Base-by-base conservation (phyloP, 371 early-diverging fungal genomes). In the Mucor indicus region DNA sequence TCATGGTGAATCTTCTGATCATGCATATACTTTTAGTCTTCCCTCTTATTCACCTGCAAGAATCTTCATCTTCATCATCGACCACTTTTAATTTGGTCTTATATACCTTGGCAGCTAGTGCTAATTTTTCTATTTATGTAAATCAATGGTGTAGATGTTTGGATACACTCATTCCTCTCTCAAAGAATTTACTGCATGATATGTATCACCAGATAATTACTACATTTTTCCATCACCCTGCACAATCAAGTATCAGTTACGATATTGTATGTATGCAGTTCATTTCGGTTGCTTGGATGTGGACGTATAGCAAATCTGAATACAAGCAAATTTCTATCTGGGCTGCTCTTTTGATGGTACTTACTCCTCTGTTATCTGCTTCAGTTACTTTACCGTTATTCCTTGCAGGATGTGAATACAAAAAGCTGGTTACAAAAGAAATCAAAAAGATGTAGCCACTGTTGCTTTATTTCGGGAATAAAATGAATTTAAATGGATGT, bases 401-500 rank as follows among this genome's bases (percentile, higher is more conserved):
- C 20, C 58, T 77, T 11, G 75, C 71, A 20, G 60, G 57, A 38
- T 59, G 53, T 43, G 79, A 73, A 42, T 58, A 62, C 16, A 36
- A 54, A 36, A 33, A n/a, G 7, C 10, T 33, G 9, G 22, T 13
- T 21, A 27, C 12, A 24, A 15, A 21, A 4, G 37, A 37, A n/a
- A 21, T 16, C 9, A 10, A 30, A 53, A 45, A n/a, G n/a, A n/a
- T n/a, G n/a, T n/a, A n/a, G n/a, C n/a, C n/a, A n/a, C n/a, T n/a
- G n/a, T n/a, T n/a, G n/a, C n/a, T n/a, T n/a, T n/a, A n/a, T n/a
- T n/a, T n/a, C n/a, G 35, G 4, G 4, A 9, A 33, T 33, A 33
- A 33, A 33, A 33, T 33, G 35, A n/a, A 13, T 40, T 66, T 79
- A 87, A 36, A 84, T 68, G 2, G 86, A 77, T n/a, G 75, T 67